Evolutionary conservation across 2,329 filamentous ascomycete species (phyloP), one percentile per base, ranked within the genome.

Genomic region (Colletotrichum lini): DNA sequence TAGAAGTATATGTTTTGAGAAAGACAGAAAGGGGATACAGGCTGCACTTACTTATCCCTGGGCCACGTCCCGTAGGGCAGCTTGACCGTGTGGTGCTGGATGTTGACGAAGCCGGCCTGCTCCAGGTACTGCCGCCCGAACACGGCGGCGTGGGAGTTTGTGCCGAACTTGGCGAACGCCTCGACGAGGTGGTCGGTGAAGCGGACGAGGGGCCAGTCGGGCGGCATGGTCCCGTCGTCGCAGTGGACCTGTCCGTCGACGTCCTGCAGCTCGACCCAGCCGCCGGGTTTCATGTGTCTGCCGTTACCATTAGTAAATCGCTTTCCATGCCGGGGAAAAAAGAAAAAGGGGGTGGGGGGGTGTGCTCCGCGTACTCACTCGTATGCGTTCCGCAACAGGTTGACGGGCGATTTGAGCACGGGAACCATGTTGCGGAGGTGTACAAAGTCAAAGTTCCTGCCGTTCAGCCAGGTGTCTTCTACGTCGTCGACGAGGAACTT

Each of bases 1-100:
- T 30, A 8, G 5, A 1, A 8, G 30, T 30, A 30, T 30, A 30
- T 30, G 30, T 30, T 9, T 30, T 30, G 30, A 30, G 30, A 30
- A 3, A 4, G 26, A 30, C 4, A 30, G 26, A 30, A 3, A 30
- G 3, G 6, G 3, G 26, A 30, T 30, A 30, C 3, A 30, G 26
- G 26, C 4, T 0, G 7, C 30, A 59, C 67, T 58, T n/a, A 73
- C 23, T 80, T 77, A 60, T 88, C 83, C 59, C 78, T 82, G 0
- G 86, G 80, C 87, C 87, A 89, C 0, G 79, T 77, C 18, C 84
- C 85, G 8, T 85, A 81, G 0, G 87, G 86, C 12, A 88, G 78
- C 74, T 86, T 84, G 73, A 82, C 80, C 9, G 79, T 77, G 21
- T 77, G 75, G 38, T 82, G 80, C 4, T 76, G 75, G 4, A 86